Percentiles rank a stretch among this genome's conserved stretches.
These are phyloP conservation scores for Xerocomus minutiporus DNA, from an alignment of 1,284 basidiomycete genomes.

Conservation along the genomic window DNA sequence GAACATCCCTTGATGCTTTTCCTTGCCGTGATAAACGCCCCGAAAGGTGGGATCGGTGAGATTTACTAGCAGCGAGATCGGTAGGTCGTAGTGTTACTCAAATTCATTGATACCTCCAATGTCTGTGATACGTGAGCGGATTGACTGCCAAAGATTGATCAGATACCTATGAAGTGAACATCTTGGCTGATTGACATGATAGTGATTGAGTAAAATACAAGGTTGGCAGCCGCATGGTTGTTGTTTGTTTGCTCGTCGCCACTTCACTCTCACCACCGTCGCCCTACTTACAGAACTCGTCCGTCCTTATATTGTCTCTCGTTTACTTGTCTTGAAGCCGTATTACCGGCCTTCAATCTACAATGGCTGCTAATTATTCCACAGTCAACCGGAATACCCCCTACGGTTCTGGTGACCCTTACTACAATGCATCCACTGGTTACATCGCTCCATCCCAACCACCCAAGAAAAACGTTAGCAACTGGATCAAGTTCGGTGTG, in stretches of 20 bases:
- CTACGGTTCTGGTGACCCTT: constrained; percentile 56
- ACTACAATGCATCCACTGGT: constrained; percentile 63
- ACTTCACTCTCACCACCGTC: neutral
- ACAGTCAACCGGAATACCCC: constrained; percentile 40
- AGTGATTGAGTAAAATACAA: neutral
- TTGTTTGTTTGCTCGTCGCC: neutral
- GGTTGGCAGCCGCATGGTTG: neutral
- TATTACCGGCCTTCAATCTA: constrained; percentile 9
- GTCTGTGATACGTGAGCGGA: constrained; percentile 29
- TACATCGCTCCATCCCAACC: constrained; percentile 48
- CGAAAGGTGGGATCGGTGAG: constrained; percentile 60
- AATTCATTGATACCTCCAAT: constrained; percentile 38
- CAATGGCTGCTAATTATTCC: constrained; percentile 43
- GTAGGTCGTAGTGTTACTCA: neutral
- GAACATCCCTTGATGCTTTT: constrained; percentile 50
- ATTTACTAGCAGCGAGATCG: constrained; percentile 42
- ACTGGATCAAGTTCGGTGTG: constrained; percentile 55
- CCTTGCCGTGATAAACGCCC: constrained; percentile 49
- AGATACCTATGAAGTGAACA: constrained; percentile 32
- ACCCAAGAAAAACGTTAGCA: constrained; percentile 39
- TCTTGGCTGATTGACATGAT: neutral
- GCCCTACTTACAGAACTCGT: neutral
- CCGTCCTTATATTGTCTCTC: constrained; percentile 24
- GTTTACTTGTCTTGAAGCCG: constrained; percentile 18
- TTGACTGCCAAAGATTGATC: neutral